These are phyloP conservation scores for Aspergillus biplanus DNA, from an alignment of 495 filamentous ascomycete genomes.

Conservation along the genomic window DNA sequence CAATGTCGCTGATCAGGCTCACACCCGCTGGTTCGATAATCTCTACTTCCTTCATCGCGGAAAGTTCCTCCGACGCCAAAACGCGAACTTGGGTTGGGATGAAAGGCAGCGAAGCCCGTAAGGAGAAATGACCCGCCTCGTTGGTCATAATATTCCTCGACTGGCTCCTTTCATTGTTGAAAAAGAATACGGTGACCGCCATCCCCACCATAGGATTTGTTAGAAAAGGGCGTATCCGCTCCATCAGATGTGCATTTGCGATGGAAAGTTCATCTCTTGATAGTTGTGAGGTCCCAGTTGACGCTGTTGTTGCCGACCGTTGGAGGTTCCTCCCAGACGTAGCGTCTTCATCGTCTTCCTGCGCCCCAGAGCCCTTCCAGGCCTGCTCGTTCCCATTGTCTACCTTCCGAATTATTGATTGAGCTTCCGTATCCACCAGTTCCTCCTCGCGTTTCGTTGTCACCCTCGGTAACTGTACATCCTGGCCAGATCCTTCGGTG, in stretches of 20 bases:
- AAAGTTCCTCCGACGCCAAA: constrained; percentile 83
- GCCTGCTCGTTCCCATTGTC: constrained; percentile 71
- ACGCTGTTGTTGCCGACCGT: constrained; percentile 20
- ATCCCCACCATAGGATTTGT: constrained; percentile 72
- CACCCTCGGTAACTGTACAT: constrained; percentile 20
- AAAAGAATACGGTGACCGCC: constrained; percentile 91
- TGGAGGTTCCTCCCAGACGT: constrained; percentile 13
- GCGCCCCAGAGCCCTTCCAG: constrained; percentile 47
- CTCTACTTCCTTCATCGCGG: constrained; percentile 71
- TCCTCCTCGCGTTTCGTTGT: constrained; percentile 56
- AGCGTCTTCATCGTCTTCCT: constrained; percentile 18
- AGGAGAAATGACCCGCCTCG: constrained; percentile 81
- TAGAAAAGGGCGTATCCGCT: constrained; percentile 85
- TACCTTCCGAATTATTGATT: constrained; percentile 70
- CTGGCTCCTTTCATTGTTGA: constrained; percentile 75
- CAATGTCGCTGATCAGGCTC: constrained; percentile 95
- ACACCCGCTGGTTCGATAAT: constrained; percentile 81
- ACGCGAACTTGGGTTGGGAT: constrained; percentile 87
- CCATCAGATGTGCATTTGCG: constrained; percentile 86
- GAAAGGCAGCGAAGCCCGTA: constrained; percentile 81
- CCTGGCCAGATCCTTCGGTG: constrained; percentile 28
- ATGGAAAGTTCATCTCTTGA: constrained; percentile 71
- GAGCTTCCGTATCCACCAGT: constrained; percentile 69
- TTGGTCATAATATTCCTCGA: constrained; percentile 81
- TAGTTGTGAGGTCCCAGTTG: constrained; percentile 60